A percentile compares a stretch with the other conserved stretches of the same genome.
phyloP scores from a whole-genome alignment of 192 early-diverging fungal genomes.

The Chytriomyces confervae region DNA sequence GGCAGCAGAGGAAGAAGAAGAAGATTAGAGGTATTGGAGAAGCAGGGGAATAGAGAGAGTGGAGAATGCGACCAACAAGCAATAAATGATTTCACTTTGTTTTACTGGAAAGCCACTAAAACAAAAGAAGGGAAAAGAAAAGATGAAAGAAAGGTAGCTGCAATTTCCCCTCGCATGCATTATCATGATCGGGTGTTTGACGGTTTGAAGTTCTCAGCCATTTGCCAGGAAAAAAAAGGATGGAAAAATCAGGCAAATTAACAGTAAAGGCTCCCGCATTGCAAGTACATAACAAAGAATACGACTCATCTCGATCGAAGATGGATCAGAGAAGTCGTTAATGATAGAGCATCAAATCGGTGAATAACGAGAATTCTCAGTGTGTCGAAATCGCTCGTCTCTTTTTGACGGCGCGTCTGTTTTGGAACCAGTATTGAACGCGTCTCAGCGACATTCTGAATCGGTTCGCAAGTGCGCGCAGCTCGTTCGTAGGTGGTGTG shows the following conservation, averaged over 20 bases:
- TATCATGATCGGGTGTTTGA: neutral
- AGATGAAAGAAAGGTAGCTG: neutral
- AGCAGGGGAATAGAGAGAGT: neutral
- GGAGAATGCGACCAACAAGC: neutral
- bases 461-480: neutral
- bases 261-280: neutral
- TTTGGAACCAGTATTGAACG: conserved; percentile 31
- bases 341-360: neutral
- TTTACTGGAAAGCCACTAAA: neutral
- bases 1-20: conserved; percentile 48
- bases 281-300: neutral
- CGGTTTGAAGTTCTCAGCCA: neutral
- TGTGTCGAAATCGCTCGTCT: neutral
- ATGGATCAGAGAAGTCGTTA: neutral
- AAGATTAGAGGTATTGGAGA: neutral
- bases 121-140: no score
- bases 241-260: neutral
- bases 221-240: neutral
- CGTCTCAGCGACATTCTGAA: conserved; percentile 6
- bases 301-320: no score
- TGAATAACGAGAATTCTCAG: neutral
- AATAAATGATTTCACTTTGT: neutral
- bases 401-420: conserved; percentile 4
- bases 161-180: conserved; percentile 1
- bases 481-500: conserved; percentile 3